These are phyloP conservation scores for Pseudopithomyces maydicus DNA, from an alignment of 2,329 filamentous ascomycete genomes.

Conservation along the genomic window DNA sequence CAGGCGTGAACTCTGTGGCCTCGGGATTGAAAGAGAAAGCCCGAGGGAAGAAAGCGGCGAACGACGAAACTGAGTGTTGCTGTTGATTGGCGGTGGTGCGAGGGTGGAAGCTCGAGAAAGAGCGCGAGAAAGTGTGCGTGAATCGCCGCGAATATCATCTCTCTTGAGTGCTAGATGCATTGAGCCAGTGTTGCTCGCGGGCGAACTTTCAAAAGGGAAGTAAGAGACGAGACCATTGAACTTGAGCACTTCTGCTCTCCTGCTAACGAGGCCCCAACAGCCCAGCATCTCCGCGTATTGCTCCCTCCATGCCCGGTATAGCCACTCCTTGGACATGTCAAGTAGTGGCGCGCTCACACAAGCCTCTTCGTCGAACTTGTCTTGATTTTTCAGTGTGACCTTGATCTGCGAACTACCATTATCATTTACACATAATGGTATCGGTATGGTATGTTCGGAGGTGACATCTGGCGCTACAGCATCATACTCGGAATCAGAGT, in stretches of 20 bases:
- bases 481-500: constrained; percentile 42
- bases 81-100: constrained; percentile 24
- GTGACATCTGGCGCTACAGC: constrained; percentile 19
- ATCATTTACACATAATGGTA: constrained; percentile 17
- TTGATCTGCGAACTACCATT: constrained; percentile 44
- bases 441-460: constrained; percentile 29
- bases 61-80: constrained; percentile 22
- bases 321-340: constrained; percentile 52
- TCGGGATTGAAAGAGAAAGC: constrained; percentile 44
- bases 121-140: constrained; percentile 16
- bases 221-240: constrained; percentile 53
- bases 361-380: constrained; percentile 60
- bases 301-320: constrained; percentile 59
- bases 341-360: constrained; percentile 55
- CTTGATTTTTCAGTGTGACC: constrained; percentile 61
- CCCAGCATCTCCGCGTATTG: constrained; percentile 64
- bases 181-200: constrained; percentile 30
- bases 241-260: constrained; percentile 63
- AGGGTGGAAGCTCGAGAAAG: constrained; percentile 32
- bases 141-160: constrained; percentile 13
- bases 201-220: constrained; percentile 24
- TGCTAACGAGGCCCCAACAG: constrained; percentile 61
- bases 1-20: constrained; percentile 40
- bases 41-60: constrained; percentile 30
- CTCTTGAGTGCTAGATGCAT: constrained; percentile 31